Evolutionary conservation across 106 monocot genomes (phyloP), one percentile per base, ranked within the genome.

Genomic region (Gastrodia elata): DNA sequence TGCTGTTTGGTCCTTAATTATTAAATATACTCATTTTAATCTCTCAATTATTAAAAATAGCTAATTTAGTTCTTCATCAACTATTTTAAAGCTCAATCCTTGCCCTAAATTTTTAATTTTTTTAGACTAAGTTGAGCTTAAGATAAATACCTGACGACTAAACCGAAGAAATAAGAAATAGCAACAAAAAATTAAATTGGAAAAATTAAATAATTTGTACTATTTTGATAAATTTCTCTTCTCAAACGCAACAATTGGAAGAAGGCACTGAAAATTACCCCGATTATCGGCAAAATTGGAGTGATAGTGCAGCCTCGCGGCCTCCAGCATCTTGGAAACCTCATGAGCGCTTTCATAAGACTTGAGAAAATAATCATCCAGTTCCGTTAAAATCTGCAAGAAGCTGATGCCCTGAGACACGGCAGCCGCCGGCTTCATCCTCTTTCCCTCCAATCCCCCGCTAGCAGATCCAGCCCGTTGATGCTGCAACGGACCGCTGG

Each of bases 251-350:
- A 61, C 24, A n/a, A n/a, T n/a, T n/a, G 32, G 27, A 25, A 20
- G 20, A 48, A 74, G 26, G 9, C 4, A 26, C 65, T 35, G 10
- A 32, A n/a, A 48, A 74, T 57, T 68, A 81, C 94, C 94, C 46
- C 88, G 82, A 67, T 84, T 87, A 64, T 91, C 94, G 3, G 87
- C 94, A 58, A 87, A 91, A 72, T 94, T 94, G 10, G 94, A 94
- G 79, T 94, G 94, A 48, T 91, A 94, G 83, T 94, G 91, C 81
- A 94, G 74, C 69, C 91, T 73, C 5, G 82, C 85, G 22, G 91
- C 86, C 76, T 94, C 94, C 10, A 94, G 86, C 87, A 91, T 91
- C 71, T 84, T 87, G 0, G 88, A 87, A 4, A 91, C 91, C 28
- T 84, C 81, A 22, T 84, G 67, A 3, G 94, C 88, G 48, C 91